Base-by-base conservation (phyloP, 306 rosid genomes). In the Delonix regia region DNA sequence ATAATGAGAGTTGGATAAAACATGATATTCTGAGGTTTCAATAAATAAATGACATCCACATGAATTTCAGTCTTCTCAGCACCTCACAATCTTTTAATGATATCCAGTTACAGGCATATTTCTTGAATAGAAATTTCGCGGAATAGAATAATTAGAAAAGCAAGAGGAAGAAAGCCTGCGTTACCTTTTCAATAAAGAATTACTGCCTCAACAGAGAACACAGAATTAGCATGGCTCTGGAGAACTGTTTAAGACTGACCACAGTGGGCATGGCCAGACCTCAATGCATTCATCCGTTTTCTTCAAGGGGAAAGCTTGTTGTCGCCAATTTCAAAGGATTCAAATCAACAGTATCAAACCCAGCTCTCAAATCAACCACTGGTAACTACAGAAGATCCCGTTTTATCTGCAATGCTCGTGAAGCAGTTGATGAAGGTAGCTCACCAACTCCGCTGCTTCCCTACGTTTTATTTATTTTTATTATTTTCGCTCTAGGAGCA, bases 371-470 rank as follows among this genome's bases (percentile, higher is more conserved):
- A 59, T 81, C 82, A 51, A 56, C 71, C 16, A 36, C 45, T 39
- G 74, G 61, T 45, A 48, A 53, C 66, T 25, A 19, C 63, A 82
- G 74, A 78, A 87, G 83, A 84, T 77, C 91, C n/a, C 85, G 83
- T 56, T 78, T 88, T 36, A 57, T 92, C 81, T 92, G 97, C 90
- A 86, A 87, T 71, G 97, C 97, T 82, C 91, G 89, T 33, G 94
- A 92, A 82, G 88, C 91, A 19, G 74, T 88, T 15, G 14, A 88
- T 72, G 82, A 82, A 87, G 97, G 97, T 85, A 78, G 21, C 47
- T 56, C 57, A 42, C 48, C 63, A 42, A 38, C 47, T 53, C 69
- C 48, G 15, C 19, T 74, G 78, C 33, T 61, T 44, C 33, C 28
- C 4, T 52, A 10, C 56, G 11, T 38, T 21, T 30, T 24, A 1